These are phyloP conservation scores for Nicotiana rustica DNA, from an alignment of 305 asterid species.

Conservation along the genomic window DNA sequence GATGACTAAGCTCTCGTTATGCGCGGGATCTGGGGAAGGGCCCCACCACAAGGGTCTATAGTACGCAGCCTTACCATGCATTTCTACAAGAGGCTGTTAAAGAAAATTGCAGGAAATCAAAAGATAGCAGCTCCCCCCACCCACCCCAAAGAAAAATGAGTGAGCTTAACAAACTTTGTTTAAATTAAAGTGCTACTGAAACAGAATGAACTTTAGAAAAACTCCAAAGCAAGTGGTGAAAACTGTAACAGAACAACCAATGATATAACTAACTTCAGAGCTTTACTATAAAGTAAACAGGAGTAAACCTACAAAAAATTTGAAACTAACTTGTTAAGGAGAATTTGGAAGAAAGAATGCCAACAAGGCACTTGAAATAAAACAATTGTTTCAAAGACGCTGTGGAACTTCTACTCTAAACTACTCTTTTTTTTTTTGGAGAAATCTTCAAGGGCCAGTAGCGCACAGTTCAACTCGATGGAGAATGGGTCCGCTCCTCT, in stretches of 20 bases:
- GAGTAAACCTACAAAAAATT: neutral
- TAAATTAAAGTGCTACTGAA: neutral
- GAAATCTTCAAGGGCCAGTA: too few species aligned
- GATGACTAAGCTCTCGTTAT: too few species aligned
- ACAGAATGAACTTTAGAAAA: neutral
- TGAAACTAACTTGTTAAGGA: constrained; percentile 21
- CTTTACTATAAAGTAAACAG: neutral
- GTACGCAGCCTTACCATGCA: too few species aligned
- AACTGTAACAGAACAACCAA: too few species aligned
- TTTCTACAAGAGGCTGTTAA: too few species aligned
- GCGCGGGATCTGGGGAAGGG: too few species aligned
- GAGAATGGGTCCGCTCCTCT: too few species aligned
- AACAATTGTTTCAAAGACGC: neutral
- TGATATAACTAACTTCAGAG: neutral
- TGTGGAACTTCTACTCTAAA: constrained; percentile 16
- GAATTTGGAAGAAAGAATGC: neutral
- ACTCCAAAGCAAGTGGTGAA: neutral
- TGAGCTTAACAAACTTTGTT: neutral
- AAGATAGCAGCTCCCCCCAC: neutral
- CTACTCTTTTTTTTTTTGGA: neutral
- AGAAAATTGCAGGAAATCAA: neutral
- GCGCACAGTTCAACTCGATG: too few species aligned
- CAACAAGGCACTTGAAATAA: constrained; percentile 2
- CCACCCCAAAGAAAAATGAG: neutral
- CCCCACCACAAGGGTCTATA: too few species aligned